phyloP scores from a whole-genome alignment of 2,329 filamentous ascomycete genomes.

The Purpureocillium lavendulum region DNA sequence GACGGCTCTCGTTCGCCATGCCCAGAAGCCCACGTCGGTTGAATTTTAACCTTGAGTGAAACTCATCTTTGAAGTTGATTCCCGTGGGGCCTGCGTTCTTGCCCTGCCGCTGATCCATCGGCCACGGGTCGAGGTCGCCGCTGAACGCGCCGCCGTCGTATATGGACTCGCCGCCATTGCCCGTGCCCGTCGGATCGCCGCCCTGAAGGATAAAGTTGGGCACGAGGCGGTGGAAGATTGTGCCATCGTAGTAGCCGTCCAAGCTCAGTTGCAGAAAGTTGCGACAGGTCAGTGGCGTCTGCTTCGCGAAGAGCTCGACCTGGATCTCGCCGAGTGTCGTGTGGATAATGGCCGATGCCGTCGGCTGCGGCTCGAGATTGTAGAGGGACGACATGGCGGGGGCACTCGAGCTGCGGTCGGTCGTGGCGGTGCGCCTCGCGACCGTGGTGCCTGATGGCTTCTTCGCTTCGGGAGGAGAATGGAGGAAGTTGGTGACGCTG shows the following conservation, averaged over 20 bases:
- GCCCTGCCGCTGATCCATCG: constrained; percentile 56
- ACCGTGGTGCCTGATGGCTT: not conserved
- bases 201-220: constrained; percentile 91
- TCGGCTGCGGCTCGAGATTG: constrained; percentile 90
- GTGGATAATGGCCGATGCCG: constrained; percentile 82
- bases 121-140: constrained; percentile 64
- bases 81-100: constrained; percentile 51
- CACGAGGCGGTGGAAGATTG: constrained; percentile 87
- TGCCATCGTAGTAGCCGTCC: constrained; percentile 91
- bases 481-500: too few species aligned
- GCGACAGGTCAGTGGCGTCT: constrained; percentile 81
- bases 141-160: constrained; percentile 76
- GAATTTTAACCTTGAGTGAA: constrained; percentile 87
- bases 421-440: not conserved
- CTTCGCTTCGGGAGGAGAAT: too few species aligned
- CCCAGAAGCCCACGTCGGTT: constrained; percentile 82
- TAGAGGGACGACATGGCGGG: constrained; percentile 77
- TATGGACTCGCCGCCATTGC: constrained; percentile 84
- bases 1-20: constrained; percentile 84
- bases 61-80: constrained; percentile 69
- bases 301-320: constrained; percentile 90
- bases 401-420: not conserved
- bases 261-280: constrained; percentile 95
- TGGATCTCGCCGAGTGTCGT: constrained; percentile 85
- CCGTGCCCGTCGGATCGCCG: constrained; percentile 88